Conservation (phyloP, 2,329 filamentous ascomycete genomes). For the Coleophoma eucalyptorum region DNA sequence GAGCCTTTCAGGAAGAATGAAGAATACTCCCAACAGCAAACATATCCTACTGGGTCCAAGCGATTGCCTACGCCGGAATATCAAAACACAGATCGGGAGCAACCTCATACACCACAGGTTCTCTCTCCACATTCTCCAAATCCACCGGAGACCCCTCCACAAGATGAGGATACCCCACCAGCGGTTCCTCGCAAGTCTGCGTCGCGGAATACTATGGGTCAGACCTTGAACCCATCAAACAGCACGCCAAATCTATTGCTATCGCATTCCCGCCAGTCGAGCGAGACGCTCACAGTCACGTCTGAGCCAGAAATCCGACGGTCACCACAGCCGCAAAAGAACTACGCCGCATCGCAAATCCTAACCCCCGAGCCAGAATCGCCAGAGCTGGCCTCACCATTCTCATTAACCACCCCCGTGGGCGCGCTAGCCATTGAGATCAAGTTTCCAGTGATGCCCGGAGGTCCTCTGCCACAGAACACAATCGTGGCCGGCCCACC, state of each 20-base stretch:
- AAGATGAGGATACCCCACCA: slow-evolving; percentile 10
- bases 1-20: slow-evolving; percentile 8
- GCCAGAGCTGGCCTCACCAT: slow-evolving; percentile 10
- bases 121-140: slow-evolving; percentile 16
- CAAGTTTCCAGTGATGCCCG: slow-evolving; percentile 14
- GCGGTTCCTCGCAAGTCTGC: slow-evolving; percentile 16
- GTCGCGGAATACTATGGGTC: slow-evolving; percentile 6
- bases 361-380: slow-evolving; percentile 17
- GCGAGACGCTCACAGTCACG: slow-evolving; percentile 22
- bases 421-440: slow-evolving; percentile 5
- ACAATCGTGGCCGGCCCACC: slow-evolving; percentile 16
- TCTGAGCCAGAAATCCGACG: slow-evolving; percentile 14
- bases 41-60: slow-evolving; percentile 4
- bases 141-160: slow-evolving; percentile 18
- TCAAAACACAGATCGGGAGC: slow-evolving; percentile 15
- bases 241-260: slow-evolving; percentile 7
- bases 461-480: slow-evolving; percentile 8
- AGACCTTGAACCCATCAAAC: background rate
- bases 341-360: slow-evolving; percentile 11
- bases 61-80: slow-evolving; percentile 21
- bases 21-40: slow-evolving; percentile 4
- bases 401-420: slow-evolving; percentile 1
- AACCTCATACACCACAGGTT: slow-evolving; percentile 11
- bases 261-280: slow-evolving; percentile 16
- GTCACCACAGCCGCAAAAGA: slow-evolving; percentile 22